Evolutionary conservation across 2,329 filamentous ascomycete species (phyloP).

Genomic region (Ophiostoma triangulosporum): DNA sequence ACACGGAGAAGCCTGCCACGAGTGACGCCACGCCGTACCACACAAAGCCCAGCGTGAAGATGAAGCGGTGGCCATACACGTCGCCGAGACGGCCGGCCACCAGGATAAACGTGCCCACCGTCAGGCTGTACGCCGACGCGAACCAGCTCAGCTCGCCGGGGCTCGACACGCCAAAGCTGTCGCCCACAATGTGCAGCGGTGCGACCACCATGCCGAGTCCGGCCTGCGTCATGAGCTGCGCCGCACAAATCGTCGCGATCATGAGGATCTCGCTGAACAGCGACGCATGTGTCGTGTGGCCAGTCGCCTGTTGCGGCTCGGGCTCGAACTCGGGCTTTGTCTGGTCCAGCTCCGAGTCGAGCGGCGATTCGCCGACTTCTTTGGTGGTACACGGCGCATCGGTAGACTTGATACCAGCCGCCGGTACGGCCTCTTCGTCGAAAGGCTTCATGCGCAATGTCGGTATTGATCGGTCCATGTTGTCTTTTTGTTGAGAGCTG

Average conservation of each 20-base stretch:
- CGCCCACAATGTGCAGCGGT: conserved; percentile 5
- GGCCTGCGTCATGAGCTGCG: conserved; percentile 10
- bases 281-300: not conserved
- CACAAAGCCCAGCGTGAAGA: conserved; percentile 43
- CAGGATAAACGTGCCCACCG: conserved; percentile 36
- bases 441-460: not conserved
- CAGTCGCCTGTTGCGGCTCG: not conserved
- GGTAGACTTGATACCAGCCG: not conserved
- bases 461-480: not conserved
- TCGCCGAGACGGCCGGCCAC: conserved; percentile 47
- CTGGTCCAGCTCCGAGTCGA: not conserved
- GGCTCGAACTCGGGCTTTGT: not conserved
- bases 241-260: conserved; percentile 8
- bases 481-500: no score
- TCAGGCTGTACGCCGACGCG: conserved; percentile 25
- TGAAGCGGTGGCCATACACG: conserved; percentile 44
- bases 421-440: not conserved
- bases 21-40: conserved; percentile 59
- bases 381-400: not conserved
- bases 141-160: conserved; percentile 46
- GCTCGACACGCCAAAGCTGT: conserved; percentile 5
- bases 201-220: conserved; percentile 6
- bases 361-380: not conserved
- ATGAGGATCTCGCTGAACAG: conserved; percentile 1
- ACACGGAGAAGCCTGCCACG: conserved; percentile 36